Evolutionary conservation across 306 rosid genomes (phyloP).

Genomic region (Sicyos baderoa): DNA sequence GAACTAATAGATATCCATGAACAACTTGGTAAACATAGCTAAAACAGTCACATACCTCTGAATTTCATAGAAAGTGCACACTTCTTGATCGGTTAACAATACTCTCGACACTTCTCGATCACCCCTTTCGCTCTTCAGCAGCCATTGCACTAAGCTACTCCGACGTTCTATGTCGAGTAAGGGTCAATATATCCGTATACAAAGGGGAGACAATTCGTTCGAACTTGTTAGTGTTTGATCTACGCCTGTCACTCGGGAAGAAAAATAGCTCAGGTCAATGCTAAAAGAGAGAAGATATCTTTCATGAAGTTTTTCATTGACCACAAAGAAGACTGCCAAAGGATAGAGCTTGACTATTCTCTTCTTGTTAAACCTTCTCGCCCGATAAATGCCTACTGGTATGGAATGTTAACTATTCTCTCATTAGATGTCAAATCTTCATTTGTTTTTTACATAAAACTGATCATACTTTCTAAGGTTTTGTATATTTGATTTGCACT

Average conservation of each 20-base stretch:
- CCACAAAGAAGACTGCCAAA: neutral
- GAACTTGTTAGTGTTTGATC: neutral
- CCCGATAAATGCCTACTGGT: neutral
- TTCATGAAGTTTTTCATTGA: neutral
- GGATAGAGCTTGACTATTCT: neutral
- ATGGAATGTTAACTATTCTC: neutral
- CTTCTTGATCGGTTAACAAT: neutral
- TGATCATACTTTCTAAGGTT: constrained; percentile 39
- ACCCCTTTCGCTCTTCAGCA: neutral
- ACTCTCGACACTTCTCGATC: neutral
- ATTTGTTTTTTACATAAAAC: constrained; percentile 19
- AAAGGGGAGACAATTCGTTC: neutral
- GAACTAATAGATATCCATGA: neutral
- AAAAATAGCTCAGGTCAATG: neutral
- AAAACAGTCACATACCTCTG: neutral
- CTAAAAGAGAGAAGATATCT: neutral
- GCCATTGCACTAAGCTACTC: neutral
- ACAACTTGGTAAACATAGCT: constrained; percentile 1
- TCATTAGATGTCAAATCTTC: neutral
- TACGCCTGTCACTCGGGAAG: neutral
- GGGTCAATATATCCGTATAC: neutral
- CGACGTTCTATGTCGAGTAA: neutral
- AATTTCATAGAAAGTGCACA: neutral
- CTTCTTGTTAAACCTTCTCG: neutral
- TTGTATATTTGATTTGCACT: constrained; percentile 41